phyloP scores from a whole-genome alignment of 768 basidiomycete genomes.

The Suillus bovinus region DNA sequence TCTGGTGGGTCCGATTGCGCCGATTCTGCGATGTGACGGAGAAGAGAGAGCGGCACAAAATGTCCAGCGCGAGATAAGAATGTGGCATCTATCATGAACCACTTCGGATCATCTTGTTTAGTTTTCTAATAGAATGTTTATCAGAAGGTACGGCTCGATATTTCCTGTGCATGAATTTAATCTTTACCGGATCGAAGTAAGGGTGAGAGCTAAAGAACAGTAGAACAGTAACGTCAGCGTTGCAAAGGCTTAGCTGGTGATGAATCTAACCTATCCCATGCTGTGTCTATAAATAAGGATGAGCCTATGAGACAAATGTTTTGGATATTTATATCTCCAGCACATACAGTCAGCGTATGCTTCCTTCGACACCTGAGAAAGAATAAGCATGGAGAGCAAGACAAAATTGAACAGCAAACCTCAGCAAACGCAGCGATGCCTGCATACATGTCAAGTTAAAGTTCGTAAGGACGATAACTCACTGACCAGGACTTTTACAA shows the following conservation, averaged over 20 bases:
- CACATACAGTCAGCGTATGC: constrained; percentile 88
- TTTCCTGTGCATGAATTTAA: neutral
- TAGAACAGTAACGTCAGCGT: constrained; percentile 13
- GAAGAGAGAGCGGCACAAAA: constrained; percentile 77
- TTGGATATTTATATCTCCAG: constrained; percentile 6
- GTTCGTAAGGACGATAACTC: neutral
- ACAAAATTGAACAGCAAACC: constrained; percentile 40
- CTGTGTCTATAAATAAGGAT: constrained; percentile 59
- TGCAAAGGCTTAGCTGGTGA: constrained; percentile 5
- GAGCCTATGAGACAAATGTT: constrained; percentile 11
- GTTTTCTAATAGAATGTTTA: constrained; percentile 55
- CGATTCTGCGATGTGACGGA: constrained; percentile 60
- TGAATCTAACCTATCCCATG: constrained; percentile 76
- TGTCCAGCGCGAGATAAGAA: constrained; percentile 65
- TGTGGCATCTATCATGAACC: constrained; percentile 89
- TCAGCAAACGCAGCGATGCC: constrained; percentile 83
- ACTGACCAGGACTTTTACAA: constrained; percentile 75
- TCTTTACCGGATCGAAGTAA: constrained; percentile 70
- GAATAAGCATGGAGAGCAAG: constrained; percentile 9
- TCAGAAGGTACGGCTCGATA: neutral
- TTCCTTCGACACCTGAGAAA: constrained; percentile 65
- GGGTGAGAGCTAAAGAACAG: constrained; percentile 59
- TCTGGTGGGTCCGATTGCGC: constrained; percentile 41
- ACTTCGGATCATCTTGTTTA: constrained; percentile 70
- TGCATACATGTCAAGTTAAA: constrained; percentile 21